These are phyloP conservation scores for Pleoardoris graminearum DNA, from an alignment of 2,329 filamentous ascomycete species.

Conservation along the genomic window DNA sequence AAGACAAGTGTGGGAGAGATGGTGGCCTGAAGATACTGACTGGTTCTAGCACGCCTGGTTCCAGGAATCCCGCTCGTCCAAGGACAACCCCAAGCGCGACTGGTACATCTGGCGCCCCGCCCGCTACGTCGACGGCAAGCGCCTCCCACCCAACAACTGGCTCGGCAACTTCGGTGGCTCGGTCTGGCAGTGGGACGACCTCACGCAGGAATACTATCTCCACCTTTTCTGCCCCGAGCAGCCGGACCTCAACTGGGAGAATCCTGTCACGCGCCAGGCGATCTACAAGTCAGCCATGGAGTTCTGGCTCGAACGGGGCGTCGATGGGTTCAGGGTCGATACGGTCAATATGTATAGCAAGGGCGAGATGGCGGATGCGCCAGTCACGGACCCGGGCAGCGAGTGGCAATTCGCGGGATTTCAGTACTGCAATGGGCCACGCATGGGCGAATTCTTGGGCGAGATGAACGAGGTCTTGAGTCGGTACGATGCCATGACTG, in stretches of 20 bases:
- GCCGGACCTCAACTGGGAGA: slow-evolving; percentile 87
- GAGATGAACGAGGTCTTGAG: slow-evolving; percentile 66
- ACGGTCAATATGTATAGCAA: slow-evolving; percentile 46
- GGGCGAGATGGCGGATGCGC: slow-evolving; percentile 39
- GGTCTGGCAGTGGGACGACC: slow-evolving; percentile 72
- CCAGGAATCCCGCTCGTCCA: slow-evolving; percentile 56
- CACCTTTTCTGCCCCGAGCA: slow-evolving; percentile 76
- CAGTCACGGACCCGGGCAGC: slow-evolving; percentile 33
- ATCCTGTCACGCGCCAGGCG: slow-evolving; percentile 65
- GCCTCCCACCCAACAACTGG: slow-evolving; percentile 77
- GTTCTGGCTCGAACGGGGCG: slow-evolving; percentile 77
- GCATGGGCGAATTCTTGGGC: slow-evolving; percentile 67
- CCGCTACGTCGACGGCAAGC: slow-evolving; percentile 57
- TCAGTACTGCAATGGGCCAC: slow-evolving; percentile 69
- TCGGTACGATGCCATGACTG: slow-evolving; percentile 68
- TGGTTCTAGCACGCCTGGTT: slow-evolving; percentile 62
- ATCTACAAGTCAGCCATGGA: slow-evolving; percentile 71
- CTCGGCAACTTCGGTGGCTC: slow-evolving; percentile 64
- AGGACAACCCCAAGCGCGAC: slow-evolving; percentile 55
- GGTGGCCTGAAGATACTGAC: no score
- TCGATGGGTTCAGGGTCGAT: slow-evolving; percentile 52
- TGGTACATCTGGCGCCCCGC: slow-evolving; percentile 61
- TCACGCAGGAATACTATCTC: slow-evolving; percentile 73
- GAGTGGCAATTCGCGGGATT: slow-evolving; percentile 44
- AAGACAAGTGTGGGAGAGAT: no score